Base-by-base conservation (phyloP, 1,284 basidiomycete species). In the Dichomitus squalens region DNA sequence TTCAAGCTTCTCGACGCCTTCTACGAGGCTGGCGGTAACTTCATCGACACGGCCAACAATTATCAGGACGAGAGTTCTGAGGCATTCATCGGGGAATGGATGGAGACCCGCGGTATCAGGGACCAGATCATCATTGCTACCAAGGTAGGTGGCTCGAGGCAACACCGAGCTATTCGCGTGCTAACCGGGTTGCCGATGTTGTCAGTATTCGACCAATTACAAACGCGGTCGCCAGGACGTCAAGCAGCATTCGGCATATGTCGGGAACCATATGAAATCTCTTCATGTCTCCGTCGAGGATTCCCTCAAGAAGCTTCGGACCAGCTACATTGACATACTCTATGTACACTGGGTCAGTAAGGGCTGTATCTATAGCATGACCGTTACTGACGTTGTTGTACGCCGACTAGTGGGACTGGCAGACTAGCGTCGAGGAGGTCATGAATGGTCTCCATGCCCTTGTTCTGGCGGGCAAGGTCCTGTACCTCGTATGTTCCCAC, bases 71-170 rank as follows among this genome's bases (percentile, higher is more conserved):
- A 49, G 51, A 69, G 74, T 1, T 81, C 79, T 2, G 85, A 87
- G 62, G 65, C 68, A 43, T 78, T 83, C 59, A 79, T 86, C 39
- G 85, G 85, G 1, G 82, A 86, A 66, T 87, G 85, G 85, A 78
- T 76, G 39, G 78, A 82, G 53, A 47, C 65, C 11, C 73, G 80
- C 8, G 76, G 75, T 0, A 81, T 79, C 31, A 75, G 84, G 6
- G 81, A 87, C 61, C 80, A 84, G 64, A 70, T 81, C 11, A 78
- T 84, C 51, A 73, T 86, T 47, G 82, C 82, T 2, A 85, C 80
- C 8, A 85, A 86, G 69, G 61, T 31, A 31, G 20, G 21, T 4
- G 25, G 11, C n/a, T n/a, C 46, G 7, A 23, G 35, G 12, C 33
- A 12, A 23, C 16, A 18, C 27, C 43, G 50, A 29, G 4, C n/a